Conservation (phyloP, 2,329 filamentous ascomycete species). For the Colletotrichum horii region DNA sequence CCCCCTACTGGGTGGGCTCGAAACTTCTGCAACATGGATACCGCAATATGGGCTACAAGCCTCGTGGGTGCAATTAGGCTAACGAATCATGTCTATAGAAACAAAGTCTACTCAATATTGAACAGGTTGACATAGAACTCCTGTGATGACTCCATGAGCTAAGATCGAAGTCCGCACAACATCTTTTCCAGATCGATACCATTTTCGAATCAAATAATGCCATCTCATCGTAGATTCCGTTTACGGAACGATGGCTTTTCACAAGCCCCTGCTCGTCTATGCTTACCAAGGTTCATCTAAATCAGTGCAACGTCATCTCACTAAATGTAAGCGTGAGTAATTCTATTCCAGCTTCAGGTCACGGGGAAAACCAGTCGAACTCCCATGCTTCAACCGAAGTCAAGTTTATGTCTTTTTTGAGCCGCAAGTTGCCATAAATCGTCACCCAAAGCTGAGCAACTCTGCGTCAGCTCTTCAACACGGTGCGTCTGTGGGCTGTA, state of each 20-base stretch:
- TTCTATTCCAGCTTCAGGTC: fast-evolving
- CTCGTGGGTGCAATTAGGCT: neutral
- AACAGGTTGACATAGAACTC: neutral
- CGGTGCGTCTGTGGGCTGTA: neutral
- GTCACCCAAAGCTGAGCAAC: neutral
- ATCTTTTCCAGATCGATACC: neutral
- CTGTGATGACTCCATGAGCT: fast-evolving
- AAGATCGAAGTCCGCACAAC: fast-evolving
- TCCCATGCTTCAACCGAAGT: neutral
- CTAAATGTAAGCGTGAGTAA: neutral
- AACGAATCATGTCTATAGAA: neutral
- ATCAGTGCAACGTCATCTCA: neutral
- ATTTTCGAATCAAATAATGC: neutral
- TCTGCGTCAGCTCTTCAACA: neutral
- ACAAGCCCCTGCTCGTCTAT: neutral
- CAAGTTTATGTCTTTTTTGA: neutral
- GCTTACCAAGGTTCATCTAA: neutral
- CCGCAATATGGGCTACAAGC: neutral
- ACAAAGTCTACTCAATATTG: neutral
- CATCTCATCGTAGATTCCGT: neutral
- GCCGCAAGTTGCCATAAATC: neutral
- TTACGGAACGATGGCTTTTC: neutral
- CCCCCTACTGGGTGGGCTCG: too few species aligned
- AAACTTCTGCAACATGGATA: too few species aligned
- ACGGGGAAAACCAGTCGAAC: fast-evolving